These are phyloP conservation scores for Xerocomellus dryophilus DNA, from an alignment of 768 basidiomycete genomes.

Conservation along the genomic window DNA sequence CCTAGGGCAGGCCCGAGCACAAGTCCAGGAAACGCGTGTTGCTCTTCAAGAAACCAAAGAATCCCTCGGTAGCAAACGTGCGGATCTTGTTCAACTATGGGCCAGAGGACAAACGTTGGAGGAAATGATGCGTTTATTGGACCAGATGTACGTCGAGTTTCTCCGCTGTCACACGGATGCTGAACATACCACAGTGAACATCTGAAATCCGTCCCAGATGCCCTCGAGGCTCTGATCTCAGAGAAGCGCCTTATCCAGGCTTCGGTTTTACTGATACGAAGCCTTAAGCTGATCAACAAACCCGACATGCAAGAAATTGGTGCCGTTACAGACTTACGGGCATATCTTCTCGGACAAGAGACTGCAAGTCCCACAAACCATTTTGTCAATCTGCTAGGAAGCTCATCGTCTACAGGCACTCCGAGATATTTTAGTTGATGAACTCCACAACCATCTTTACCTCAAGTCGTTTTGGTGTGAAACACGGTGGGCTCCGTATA, in stretches of 20 bases:
- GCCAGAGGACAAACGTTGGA: slow-evolving; percentile 85
- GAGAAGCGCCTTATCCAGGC: slow-evolving; percentile 93
- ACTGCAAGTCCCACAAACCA: slow-evolving; percentile 48
- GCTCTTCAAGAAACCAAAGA: slow-evolving; percentile 79
- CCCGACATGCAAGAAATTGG: slow-evolving; percentile 93
- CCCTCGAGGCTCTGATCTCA: slow-evolving; percentile 89
- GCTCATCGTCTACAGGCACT: slow-evolving; percentile 57
- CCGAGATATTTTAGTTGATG: slow-evolving; percentile 90
- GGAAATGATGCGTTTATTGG: slow-evolving; percentile 92
- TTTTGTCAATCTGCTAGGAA: not conserved
- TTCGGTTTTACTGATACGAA: slow-evolving; percentile 79
- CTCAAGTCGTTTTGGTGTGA: slow-evolving; percentile 97
- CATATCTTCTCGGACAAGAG: slow-evolving; percentile 84
- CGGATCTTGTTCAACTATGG: slow-evolving; percentile 89
- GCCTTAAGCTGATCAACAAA: slow-evolving; percentile 87
- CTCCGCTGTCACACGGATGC: slow-evolving; percentile 8
- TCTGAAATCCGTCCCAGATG: slow-evolving; percentile 86
- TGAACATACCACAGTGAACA: slow-evolving; percentile 59
- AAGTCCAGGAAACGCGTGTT: slow-evolving; percentile 68
- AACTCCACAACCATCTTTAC: slow-evolving; percentile 95
- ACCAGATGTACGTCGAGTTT: slow-evolving; percentile 73
- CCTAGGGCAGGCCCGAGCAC: slow-evolving; percentile 67
- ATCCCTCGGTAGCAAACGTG: slow-evolving; percentile 72
- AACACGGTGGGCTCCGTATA: slow-evolving; percentile 83
- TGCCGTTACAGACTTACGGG: slow-evolving; percentile 84